Evolutionary conservation across 805 yeast genomes (phyloP).

Genomic region (Candida insectalens): DNA sequence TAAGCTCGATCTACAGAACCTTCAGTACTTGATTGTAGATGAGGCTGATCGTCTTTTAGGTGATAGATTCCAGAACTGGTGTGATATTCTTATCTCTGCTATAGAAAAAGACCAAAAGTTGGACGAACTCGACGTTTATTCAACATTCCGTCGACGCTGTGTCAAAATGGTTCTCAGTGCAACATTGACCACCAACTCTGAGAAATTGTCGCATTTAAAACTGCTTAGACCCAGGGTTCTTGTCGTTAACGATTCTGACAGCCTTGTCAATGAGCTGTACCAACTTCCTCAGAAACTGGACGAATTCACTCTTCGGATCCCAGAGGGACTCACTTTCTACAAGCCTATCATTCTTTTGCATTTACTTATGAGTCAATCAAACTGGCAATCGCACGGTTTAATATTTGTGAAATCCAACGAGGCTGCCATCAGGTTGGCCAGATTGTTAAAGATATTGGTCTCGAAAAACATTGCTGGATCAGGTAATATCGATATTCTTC

Average conservation of each 20-base stretch:
- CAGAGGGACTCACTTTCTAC: conserved; percentile 25
- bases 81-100: conserved; percentile 39
- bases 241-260: conserved; percentile 49
- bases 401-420: conserved; percentile 78
- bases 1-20: conserved; percentile 36
- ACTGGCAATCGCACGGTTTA: conserved; percentile 30
- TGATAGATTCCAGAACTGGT: conserved; percentile 93
- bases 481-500: conserved; percentile 22
- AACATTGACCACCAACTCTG: conserved; percentile 88
- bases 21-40: conserved; percentile 62
- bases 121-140: conserved; percentile 16
- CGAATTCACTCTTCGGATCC: conserved; percentile 20
- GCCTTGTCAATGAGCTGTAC: conserved; percentile 44
- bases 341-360: conserved; percentile 72
- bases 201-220: conserved; percentile 64
- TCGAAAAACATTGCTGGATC: conserved; percentile 8
- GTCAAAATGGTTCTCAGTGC: conserved; percentile 80
- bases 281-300: conserved; percentile 45
- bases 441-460: conserved; percentile 39
- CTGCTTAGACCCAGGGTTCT: conserved; percentile 65
- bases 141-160: conserved; percentile 29
- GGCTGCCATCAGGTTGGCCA: conserved; percentile 69
- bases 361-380: conserved; percentile 31
- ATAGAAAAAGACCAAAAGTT: conserved; percentile 25
- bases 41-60: conserved; percentile 78